Percentiles rank a stretch among this genome's conserved stretches.
Evolutionary conservation across 2,329 filamentous ascomycete species (phyloP).

Genomic region (Cordyceps militaris): DNA sequence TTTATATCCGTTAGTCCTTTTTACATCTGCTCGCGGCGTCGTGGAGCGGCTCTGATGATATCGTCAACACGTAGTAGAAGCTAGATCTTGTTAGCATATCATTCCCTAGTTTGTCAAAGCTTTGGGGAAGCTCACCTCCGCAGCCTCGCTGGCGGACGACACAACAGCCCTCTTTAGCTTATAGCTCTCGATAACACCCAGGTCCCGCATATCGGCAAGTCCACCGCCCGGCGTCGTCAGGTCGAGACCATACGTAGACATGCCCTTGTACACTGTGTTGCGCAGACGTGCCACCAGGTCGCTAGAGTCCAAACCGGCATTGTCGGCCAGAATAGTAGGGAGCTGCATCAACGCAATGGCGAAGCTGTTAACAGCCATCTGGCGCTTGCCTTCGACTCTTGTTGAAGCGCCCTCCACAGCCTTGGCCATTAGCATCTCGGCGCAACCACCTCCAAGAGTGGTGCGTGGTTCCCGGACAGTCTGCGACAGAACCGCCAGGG

Average conservation of each 20-base stretch:
- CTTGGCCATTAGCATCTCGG: conserved; percentile 99
- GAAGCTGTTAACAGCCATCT: conserved; percentile 86
- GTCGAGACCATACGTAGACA: conserved; percentile 88
- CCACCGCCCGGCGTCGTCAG: conserved; percentile 83
- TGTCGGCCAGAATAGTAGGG: conserved; percentile 94
- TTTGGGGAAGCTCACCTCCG: conserved; percentile 60
- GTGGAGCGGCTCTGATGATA: conserved; percentile 89
- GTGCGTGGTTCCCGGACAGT: conserved; percentile 92
- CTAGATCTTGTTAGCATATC: conserved; percentile 19
- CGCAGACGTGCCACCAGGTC: conserved; percentile 87
- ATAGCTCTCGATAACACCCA: conserved; percentile 95
- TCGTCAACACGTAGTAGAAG: conserved; percentile 78
- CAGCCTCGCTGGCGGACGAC: conserved; percentile 89
- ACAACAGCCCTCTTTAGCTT: conserved; percentile 99
- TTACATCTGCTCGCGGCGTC: conserved; percentile 40
- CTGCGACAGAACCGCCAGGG: conserved; percentile 90
- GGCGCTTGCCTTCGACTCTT: conserved; percentile 93
- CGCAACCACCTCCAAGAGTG: conserved; percentile 89
- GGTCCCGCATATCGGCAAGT: conserved; percentile 89
- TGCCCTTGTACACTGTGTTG: conserved; percentile 89
- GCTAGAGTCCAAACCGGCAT: conserved; percentile 91
- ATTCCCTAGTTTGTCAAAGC: background rate
- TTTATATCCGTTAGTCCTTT: conserved; percentile 14
- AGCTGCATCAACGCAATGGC: conserved; percentile 84
- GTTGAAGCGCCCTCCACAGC: conserved; percentile 90